A percentile compares a stretch with the other conserved stretches of the same genome.
Evolutionary conservation across 306 rosid genomes (phyloP).

Genomic region (Castanea sativa): DNA sequence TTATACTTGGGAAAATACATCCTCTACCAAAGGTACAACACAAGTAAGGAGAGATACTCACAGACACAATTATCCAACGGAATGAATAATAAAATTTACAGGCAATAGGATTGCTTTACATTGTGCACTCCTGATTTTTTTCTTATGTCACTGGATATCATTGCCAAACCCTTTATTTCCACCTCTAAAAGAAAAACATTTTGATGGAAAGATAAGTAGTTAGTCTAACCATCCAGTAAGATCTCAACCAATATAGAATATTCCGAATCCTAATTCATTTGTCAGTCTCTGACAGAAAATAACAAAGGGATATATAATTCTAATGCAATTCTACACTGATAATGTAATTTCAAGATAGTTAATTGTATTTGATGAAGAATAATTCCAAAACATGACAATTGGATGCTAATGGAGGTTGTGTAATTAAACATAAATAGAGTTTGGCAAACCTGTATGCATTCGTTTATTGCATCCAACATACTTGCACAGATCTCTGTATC

Average conservation of each 20-base stretch:
- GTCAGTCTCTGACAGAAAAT: background rate
- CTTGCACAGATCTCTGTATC: slow-evolving; percentile 97
- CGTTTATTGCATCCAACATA: slow-evolving; percentile 90
- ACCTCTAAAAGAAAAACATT: background rate
- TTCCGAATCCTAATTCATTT: too few relatives aligned
- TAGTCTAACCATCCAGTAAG: background rate
- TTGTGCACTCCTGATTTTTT: background rate
- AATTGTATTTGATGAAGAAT: background rate
- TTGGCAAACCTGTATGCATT: slow-evolving; percentile 78
- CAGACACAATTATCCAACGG: background rate
- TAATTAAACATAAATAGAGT: background rate
- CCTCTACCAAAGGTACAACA: background rate
- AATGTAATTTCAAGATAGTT: background rate
- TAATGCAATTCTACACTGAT: background rate
- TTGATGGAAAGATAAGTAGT: background rate
- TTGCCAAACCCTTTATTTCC: background rate
- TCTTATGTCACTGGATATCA: background rate
- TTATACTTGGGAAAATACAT: background rate
- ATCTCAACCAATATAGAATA: too few relatives aligned
- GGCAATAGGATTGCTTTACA: background rate
- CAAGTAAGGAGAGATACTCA: too few relatives aligned
- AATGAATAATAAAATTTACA: background rate
- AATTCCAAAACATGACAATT: background rate
- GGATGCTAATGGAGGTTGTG: background rate
- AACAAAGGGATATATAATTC: background rate